Evolutionary conservation across 208 protist species (phyloP).

Genomic region (Trypanosoma mega): DNA sequence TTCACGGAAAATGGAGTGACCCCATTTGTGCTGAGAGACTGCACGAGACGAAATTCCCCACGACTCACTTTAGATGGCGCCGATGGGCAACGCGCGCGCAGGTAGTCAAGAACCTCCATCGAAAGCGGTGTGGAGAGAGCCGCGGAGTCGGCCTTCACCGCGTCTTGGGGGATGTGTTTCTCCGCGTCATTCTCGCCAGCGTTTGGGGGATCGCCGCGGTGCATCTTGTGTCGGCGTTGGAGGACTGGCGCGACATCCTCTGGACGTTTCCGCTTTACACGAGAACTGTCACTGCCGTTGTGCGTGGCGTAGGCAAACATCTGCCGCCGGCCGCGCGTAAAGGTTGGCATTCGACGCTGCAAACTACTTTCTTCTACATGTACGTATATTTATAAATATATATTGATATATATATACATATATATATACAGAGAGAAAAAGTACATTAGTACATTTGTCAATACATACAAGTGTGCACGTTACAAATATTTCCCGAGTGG

Average conservation of each 20-base stretch:
- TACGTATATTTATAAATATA: too few relatives aligned
- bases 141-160: neutral
- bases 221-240: constrained; percentile 20
- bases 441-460: too few relatives aligned
- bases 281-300: constrained; percentile 16
- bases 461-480: neutral
- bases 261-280: constrained; percentile 40
- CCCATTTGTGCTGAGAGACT: constrained; percentile 14
- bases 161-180: too few relatives aligned
- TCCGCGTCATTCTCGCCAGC: neutral
- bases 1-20: constrained; percentile 28
- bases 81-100: constrained; percentile 15
- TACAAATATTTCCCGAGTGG: too few relatives aligned
- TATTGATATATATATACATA: too few relatives aligned
- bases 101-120: constrained; percentile 20
- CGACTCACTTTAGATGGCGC: constrained; percentile 22
- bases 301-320: constrained; percentile 43
- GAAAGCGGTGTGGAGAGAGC: constrained; percentile 3
- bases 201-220: neutral
- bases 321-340: constrained; percentile 45
- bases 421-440: too few relatives aligned
- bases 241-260: constrained; percentile 65
- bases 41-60: constrained; percentile 24
- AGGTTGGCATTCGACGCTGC: constrained; percentile 3
- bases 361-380: too few relatives aligned